Conservation (phyloP, 257 asterid genomes). For the Rubia yunnanensis region DNA sequence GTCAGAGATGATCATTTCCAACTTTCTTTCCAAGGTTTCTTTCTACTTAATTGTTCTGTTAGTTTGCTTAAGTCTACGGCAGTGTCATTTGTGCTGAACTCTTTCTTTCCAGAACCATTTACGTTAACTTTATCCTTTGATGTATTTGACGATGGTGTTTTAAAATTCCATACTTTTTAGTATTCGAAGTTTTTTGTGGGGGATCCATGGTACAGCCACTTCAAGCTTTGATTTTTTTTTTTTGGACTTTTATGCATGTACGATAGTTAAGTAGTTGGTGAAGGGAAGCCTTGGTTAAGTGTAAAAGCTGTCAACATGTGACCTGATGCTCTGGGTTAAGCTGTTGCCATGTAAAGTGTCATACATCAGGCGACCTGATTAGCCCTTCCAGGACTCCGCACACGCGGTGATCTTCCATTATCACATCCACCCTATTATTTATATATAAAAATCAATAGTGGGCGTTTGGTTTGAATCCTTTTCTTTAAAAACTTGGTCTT, state of each 20-base stretch:
- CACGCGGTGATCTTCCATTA: too few relatives aligned
- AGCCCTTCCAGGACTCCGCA: too few relatives aligned
- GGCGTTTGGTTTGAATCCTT: too few relatives aligned
- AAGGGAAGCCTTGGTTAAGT: too few relatives aligned
- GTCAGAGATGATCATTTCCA: constrained; percentile 77
- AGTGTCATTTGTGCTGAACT: not conserved
- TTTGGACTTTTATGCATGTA: not conserved
- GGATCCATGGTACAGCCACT: not conserved
- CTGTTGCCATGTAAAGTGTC: too few relatives aligned
- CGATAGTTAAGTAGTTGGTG: too few relatives aligned
- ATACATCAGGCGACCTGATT: too few relatives aligned
- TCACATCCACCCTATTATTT: too few relatives aligned
- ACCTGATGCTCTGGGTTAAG: too few relatives aligned
- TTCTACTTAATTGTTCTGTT: constrained; percentile 1
- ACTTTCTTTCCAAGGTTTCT: constrained; percentile 80
- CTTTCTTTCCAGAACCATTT: not conserved
- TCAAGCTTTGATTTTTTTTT: not conserved
- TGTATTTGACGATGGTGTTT: not conserved
- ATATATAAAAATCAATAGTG: too few relatives aligned
- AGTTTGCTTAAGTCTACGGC: not conserved
- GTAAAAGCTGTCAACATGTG: too few relatives aligned
- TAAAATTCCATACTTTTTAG: not conserved
- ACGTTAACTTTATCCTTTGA: not conserved
- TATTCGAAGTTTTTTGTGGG: not conserved
- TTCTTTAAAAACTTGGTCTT: not conserved